Base-by-base conservation (phyloP, 2,329 filamentous ascomycete species). In the Clarireedia paspali region DNA sequence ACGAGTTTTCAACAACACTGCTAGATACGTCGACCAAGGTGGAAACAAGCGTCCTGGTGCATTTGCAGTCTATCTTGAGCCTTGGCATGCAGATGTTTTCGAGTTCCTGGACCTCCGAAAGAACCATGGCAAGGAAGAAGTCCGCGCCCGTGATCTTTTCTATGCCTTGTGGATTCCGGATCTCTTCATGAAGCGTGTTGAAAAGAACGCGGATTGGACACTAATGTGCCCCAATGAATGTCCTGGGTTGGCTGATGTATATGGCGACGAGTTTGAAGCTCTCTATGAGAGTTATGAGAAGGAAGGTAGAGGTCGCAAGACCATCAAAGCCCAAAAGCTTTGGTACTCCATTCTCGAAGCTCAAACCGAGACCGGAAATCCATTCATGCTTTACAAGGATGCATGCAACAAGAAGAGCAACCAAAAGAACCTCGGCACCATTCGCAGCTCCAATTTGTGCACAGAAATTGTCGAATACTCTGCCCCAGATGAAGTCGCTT, bases 301-400 rank as follows among this genome's bases (percentile, higher is more conserved):
- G 62, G 88, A 91, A 70, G 89, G 89, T 65, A 85, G 88, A 67
- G 92, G 94, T 62, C 90, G 91, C 63, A 87, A 88, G 77, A 96
- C 89, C 20, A 78, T 99, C 70, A 94, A 95, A 75, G 94, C 94
- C 24, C 94, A 99, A 80, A 99, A 99, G 82, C 86, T 99, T 57
- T 99, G 94, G 94, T 97, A 97, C 71, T 91, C 92, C 64, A 96
- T 99, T 63, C 83, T 99, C 48, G 94, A 99, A 77, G 89, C 94
- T 50, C 94, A 99, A 78, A 97, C 92, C 36, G 94, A 99, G 83
- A 99, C 94, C 47, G 94, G 94, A 66, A 97, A 95, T 75, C 94
- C 94, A 49, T 99, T 96, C 77, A 99, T 99, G 90, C 85, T 97
- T 59, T 99, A 99, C 85, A 99, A 99, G 81, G 94, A 99, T 75